A percentile compares a stretch with the other conserved stretches of the same genome.
Evolutionary conservation across 805 yeast genomes (phyloP).

Genomic region (Teunomyces pallodes): DNA sequence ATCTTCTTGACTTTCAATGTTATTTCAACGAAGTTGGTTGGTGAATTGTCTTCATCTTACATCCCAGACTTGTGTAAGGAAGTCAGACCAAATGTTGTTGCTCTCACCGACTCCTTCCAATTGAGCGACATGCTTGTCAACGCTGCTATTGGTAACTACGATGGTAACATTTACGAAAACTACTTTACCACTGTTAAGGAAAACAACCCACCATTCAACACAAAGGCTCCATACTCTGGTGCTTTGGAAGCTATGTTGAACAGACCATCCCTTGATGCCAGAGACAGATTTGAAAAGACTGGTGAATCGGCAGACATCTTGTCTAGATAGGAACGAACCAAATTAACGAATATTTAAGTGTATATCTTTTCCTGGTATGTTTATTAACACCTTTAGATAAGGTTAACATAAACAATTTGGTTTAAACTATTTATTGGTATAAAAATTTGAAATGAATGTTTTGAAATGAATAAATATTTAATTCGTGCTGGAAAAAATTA

Average conservation of each 20-base stretch:
- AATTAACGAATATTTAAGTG: not conserved
- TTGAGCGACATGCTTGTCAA: conserved; percentile 77
- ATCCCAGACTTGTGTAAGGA: conserved; percentile 27
- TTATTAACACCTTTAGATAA: not conserved
- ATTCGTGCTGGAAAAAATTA: too few relatives aligned
- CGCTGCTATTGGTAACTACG: conserved; percentile 75
- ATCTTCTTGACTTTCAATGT: conserved; percentile 65
- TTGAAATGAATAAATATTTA: not conserved
- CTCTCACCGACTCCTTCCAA: conserved; percentile 81
- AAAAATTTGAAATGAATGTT: not conserved
- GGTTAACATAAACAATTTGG: not conserved
- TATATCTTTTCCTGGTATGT: not conserved
- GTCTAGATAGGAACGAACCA: conserved; percentile 5
- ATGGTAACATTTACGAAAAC: conserved; percentile 81
- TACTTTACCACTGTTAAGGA: conserved; percentile 58
- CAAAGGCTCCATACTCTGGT: conserved; percentile 61
- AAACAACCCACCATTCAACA: conserved; percentile 47
- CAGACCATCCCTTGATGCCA: conserved; percentile 29
- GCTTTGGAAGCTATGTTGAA: conserved; percentile 33
- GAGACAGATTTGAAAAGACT: conserved; percentile 32
- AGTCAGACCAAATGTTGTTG: conserved; percentile 64
- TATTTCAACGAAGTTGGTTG: conserved; percentile 48
- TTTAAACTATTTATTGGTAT: not conserved
- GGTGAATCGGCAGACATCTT: conserved; percentile 28
- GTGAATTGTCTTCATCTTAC: conserved; percentile 45